Base-by-base conservation (phyloP, 1,284 basidiomycete genomes). In the Sphaerobolus stellatus region DNA sequence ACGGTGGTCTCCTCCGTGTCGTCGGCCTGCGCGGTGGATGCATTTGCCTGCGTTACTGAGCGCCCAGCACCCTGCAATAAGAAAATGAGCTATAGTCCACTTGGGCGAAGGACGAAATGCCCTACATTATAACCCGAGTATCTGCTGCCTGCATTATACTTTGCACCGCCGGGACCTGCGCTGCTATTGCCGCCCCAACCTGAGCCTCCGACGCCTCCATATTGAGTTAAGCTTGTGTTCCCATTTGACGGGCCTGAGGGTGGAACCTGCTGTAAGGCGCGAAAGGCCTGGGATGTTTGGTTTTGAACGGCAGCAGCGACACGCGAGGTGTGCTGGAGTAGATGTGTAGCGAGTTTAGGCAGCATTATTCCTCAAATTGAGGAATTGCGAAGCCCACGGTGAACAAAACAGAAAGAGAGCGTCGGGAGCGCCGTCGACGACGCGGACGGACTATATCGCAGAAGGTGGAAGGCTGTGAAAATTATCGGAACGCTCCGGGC, bases 341-440 rank as follows among this genome's bases (percentile, higher is more conserved):
- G 75, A 51, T 86, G 82, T 29, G 83, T 86, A 24, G 87, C 85
- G 69, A 88, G 84, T 70, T 90, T 90, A 50, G 90, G 88, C 64
- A 92, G 73, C 89, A 92, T 92, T 27, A 40, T 43, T 31, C 28
- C 36, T 24, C 52, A n/a, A n/a, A 18, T 36, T 18, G 34, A n/a
- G n/a, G n/a, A n/a, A n/a, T n/a, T n/a, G n/a, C n/a, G n/a, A n/a
- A n/a, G n/a, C n/a, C n/a, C n/a, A n/a, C n/a, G n/a, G n/a, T n/a
- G n/a, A n/a, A n/a, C n/a, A n/a, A n/a, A n/a, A n/a, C n/a, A n/a
- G n/a, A n/a, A n/a, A n/a, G n/a, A n/a, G n/a, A n/a, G n/a, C n/a
- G n/a, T n/a, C n/a, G n/a, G n/a, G n/a, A n/a, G n/a, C n/a, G n/a
- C n/a, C n/a, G n/a, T n/a, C n/a, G n/a, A n/a, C n/a, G n/a, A n/a